Base-by-base conservation (phyloP, 2,329 filamentous ascomycete genomes). In the Stagonosporopsis tanaceti region DNA sequence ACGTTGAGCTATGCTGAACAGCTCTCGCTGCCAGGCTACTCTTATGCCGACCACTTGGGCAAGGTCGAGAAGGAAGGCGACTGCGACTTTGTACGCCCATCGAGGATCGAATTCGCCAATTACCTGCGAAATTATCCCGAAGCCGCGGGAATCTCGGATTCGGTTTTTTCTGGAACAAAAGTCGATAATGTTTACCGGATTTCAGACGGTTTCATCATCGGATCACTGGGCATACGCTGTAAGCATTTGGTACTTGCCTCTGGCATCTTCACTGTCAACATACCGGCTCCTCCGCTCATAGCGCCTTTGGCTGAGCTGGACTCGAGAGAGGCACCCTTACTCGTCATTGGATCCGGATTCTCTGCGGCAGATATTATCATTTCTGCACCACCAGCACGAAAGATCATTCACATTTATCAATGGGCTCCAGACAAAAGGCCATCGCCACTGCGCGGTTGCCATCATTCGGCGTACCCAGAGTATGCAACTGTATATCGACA, bases 1-100 rank as follows among this genome's bases (percentile, higher is more conserved):
- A 84, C 85, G 0, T 68, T 88, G 70, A 87, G 85, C 69, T 87
- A 88, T 75, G 84, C 85, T 2, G 84, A 85, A 56, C 84, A 86
- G 80, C 77, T 88, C 6, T 86, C 84, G 14, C 75, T 88, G 25
- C 85, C 85, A 0, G 85, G 83, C 0, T 87, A 87, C 67, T 81
- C 81, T 6, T 86, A 85, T 64, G 77, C 79, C 2, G 80, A 85
- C 9, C 82, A 87, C 66, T 78, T 84, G 60, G 75, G 73, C 27
- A 74, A 67, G 47, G 71, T 62, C 2, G 75, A 78, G 40, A 79
- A 79, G 25, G 71, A 64, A 17, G 59, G 63, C 30, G 79, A 82
- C 5, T 66, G 66, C 42, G 76, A 84, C 17, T 85, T 85, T 60
- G 80, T 83, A 28, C 77, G 85, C 20, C 85, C 85, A 5, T 83